phyloP scores from a whole-genome alignment of 2,329 filamentous ascomycete genomes.

The Knoxdaviesia capensis region DNA sequence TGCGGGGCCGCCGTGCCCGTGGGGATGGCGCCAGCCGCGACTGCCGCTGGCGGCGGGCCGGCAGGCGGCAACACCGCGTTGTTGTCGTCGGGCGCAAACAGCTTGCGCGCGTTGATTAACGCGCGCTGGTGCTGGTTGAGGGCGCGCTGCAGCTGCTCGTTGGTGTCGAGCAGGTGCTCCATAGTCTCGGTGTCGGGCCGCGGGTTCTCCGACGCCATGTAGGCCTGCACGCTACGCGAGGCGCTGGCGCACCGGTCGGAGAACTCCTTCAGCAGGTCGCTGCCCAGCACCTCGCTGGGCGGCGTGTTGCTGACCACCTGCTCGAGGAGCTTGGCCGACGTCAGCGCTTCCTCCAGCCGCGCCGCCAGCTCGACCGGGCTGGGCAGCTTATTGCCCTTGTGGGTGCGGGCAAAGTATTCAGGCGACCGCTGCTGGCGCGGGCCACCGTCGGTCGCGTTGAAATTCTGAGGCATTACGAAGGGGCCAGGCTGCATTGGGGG shows the following conservation, averaged over 20 bases:
- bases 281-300: slow-evolving; percentile 50
- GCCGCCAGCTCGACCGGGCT: slow-evolving; percentile 57
- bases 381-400: slow-evolving; percentile 33
- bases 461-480: too few species aligned
- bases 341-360: slow-evolving; percentile 75
- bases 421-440: too few species aligned
- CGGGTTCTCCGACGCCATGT: slow-evolving; percentile 64
- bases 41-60: neutral
- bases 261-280: slow-evolving; percentile 89
- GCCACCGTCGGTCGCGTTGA: too few species aligned
- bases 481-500: too few species aligned
- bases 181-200: slow-evolving; percentile 83
- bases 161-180: slow-evolving; percentile 81
- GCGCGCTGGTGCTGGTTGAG: slow-evolving; percentile 72
- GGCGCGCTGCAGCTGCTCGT: slow-evolving; percentile 71
- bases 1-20: slow-evolving; percentile 7
- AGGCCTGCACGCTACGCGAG: slow-evolving; percentile 62
- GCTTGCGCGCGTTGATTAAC: slow-evolving; percentile 41
- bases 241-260: slow-evolving; percentile 68
- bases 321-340: slow-evolving; percentile 76
- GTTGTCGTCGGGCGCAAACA: slow-evolving; percentile 19
- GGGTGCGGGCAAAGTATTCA: slow-evolving; percentile 36
- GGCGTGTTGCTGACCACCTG: slow-evolving; percentile 81
- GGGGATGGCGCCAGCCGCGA: slow-evolving; percentile 4
- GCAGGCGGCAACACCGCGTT: neutral